Evolutionary conservation across 2,329 filamentous ascomycete species (phyloP).

Genomic region (Teratosphaeriaceae sp.): DNA sequence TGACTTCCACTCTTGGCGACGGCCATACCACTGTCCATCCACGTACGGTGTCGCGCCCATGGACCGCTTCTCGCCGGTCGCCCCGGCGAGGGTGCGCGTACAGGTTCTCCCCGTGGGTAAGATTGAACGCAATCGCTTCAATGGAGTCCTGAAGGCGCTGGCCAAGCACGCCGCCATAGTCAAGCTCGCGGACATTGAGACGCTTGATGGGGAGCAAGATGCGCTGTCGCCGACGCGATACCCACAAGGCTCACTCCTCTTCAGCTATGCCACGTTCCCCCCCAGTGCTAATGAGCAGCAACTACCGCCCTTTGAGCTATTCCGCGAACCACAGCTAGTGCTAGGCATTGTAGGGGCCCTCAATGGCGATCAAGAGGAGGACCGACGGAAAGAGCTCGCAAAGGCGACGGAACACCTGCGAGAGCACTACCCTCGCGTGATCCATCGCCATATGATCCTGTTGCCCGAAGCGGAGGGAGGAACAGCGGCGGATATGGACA

Average conservation of each 20-base stretch:
- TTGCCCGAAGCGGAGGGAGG: constrained; percentile 10
- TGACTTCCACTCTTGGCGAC: neutral
- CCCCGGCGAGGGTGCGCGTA: constrained; percentile 83
- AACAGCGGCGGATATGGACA: constrained; percentile 3
- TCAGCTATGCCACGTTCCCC: constrained; percentile 75
- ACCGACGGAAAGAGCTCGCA: constrained; percentile 30
- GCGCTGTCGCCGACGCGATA: constrained; percentile 75
- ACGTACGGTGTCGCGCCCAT: constrained; percentile 11
- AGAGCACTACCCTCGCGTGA: constrained; percentile 27
- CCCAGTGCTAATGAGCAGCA: constrained; percentile 74
- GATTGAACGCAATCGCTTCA: constrained; percentile 76
- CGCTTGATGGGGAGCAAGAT: neutral
- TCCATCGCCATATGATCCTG: constrained; percentile 26
- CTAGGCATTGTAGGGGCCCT: constrained; percentile 81
- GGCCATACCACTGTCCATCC: neutral
- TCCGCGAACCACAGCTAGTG: constrained; percentile 74
- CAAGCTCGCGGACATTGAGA: constrained; percentile 17
- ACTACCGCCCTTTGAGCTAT: constrained; percentile 83
- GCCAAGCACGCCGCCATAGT: constrained; percentile 71
- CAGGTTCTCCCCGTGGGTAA: constrained; percentile 80
- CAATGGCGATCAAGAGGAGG: constrained; percentile 46
- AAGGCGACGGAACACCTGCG: constrained; percentile 23
- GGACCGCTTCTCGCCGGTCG: constrained; percentile 83
- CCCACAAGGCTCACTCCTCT: constrained; percentile 77
- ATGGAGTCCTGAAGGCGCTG: constrained; percentile 69